These are phyloP conservation scores for Pachyrhizus erosus DNA, from an alignment of 306 rosid species.

Conservation along the genomic window DNA sequence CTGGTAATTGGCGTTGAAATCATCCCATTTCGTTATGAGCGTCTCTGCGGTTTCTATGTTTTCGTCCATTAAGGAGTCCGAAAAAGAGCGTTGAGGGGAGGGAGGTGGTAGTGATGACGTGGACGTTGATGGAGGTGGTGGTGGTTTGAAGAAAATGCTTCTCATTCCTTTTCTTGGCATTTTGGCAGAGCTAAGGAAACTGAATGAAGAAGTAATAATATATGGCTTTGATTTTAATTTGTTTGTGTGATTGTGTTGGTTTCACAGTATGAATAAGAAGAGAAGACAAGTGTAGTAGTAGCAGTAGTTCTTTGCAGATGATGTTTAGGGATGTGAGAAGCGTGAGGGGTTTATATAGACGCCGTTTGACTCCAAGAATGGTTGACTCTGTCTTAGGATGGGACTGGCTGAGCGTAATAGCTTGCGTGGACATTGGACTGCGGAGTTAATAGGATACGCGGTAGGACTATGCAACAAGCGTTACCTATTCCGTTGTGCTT, in stretches of 20 bases:
- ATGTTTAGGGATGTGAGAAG: background rate
- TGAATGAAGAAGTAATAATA: no score
- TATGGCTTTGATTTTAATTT: background rate
- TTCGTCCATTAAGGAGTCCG: constrained; percentile 64
- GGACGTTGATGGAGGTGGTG: constrained; percentile 31
- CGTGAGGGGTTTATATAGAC: constrained; percentile 27
- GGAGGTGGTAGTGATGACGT: constrained; percentile 47
- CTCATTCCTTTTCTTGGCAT: constrained; percentile 63
- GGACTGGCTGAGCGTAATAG: background rate
- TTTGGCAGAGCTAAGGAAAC: background rate
- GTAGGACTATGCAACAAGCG: background rate
- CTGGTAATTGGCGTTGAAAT: background rate
- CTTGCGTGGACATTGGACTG: constrained; percentile 18
- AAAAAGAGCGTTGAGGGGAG: constrained; percentile 55
- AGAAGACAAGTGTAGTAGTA: no score
- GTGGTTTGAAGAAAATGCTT: constrained; percentile 57
- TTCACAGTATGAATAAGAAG: background rate
- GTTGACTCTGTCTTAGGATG: background rate
- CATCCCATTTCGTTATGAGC: constrained; percentile 64
- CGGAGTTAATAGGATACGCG: constrained; percentile 28
- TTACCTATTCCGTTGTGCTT: no score
- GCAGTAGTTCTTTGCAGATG: no score
- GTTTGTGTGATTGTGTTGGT: background rate
- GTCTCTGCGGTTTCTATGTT: constrained; percentile 60
- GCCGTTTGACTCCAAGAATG: background rate